Percentiles rank a stretch among this genome's conserved stretches.
These are phyloP conservation scores for Lodderomyces beijingensis DNA, from an alignment of 1,139 yeast genomes.

Conservation along the genomic window DNA sequence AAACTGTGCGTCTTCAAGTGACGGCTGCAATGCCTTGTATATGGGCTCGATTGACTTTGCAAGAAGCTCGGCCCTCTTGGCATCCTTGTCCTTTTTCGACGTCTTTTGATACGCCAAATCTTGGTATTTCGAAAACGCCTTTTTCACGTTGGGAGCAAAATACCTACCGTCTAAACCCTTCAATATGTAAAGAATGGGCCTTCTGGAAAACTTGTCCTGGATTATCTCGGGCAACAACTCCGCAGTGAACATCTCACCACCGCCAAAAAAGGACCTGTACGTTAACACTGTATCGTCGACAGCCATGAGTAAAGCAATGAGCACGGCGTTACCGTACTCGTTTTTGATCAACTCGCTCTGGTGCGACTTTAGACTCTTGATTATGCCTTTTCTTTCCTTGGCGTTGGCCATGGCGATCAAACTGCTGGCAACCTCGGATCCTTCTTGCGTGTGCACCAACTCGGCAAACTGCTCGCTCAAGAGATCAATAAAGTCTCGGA, in stretches of 20 bases:
- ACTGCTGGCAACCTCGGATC: constrained; percentile 82
- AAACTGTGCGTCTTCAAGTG: constrained; percentile 19
- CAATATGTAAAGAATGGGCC: constrained; percentile 81
- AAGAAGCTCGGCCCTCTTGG: constrained; percentile 68
- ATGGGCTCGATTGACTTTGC: constrained; percentile 64
- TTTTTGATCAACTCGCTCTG: constrained; percentile 70
- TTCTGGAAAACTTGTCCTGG: constrained; percentile 74
- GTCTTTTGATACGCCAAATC: constrained; percentile 63
- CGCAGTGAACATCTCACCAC: constrained; percentile 50
- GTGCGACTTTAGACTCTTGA: constrained; percentile 71
- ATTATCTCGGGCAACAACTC: constrained; percentile 57
- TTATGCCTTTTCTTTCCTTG: constrained; percentile 80
- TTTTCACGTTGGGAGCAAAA: constrained; percentile 67
- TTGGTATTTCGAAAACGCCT: constrained; percentile 57
- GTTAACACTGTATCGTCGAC: constrained; percentile 92
- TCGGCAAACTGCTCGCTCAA: constrained; percentile 89
- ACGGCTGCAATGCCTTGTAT: constrained; percentile 45
- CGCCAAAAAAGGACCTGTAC: constrained; percentile 69
- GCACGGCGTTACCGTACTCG: constrained; percentile 81
- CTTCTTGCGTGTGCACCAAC: constrained; percentile 92
- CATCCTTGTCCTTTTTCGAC: constrained; percentile 80
- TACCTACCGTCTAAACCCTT: constrained; percentile 79
- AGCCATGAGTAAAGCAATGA: constrained; percentile 74
- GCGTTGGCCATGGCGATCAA: constrained; percentile 82
- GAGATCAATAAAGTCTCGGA: constrained; percentile 77